These are phyloP conservation scores for Cystoderma amianthinum DNA, from an alignment of 768 basidiomycete species.

Conservation along the genomic window DNA sequence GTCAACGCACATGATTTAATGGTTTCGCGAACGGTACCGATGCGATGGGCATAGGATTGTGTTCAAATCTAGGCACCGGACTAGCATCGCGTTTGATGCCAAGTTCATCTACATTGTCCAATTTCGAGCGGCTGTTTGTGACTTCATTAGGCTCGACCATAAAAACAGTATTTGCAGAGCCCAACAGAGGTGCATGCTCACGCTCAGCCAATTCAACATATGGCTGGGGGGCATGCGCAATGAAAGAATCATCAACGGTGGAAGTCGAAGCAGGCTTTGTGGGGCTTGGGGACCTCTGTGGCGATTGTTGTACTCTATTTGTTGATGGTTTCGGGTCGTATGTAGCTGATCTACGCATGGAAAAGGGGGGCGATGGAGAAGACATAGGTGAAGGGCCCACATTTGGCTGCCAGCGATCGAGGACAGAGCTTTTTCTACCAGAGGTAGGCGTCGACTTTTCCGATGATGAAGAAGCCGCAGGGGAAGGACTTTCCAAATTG, in stretches of 20 bases:
- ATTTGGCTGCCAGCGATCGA: slow-evolving; percentile 64
- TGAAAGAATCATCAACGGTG: too few relatives aligned
- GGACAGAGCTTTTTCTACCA: slow-evolving; percentile 45
- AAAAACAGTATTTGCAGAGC: slow-evolving; percentile 73
- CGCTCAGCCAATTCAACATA: too few relatives aligned
- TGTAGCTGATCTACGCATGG: slow-evolving; percentile 31
- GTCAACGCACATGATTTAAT: slow-evolving; percentile 83
- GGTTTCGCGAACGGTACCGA: slow-evolving; percentile 52
- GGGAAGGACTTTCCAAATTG: slow-evolving; percentile 38
- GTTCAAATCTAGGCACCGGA: slow-evolving; percentile 11
- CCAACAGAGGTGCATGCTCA: slow-evolving; percentile 33
- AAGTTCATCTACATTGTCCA: slow-evolving; percentile 38
- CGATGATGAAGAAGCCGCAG: slow-evolving; percentile 14
- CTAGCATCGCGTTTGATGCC: slow-evolving; percentile 28
- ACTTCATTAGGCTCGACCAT: slow-evolving; percentile 50
- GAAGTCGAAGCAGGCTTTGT: neutral
- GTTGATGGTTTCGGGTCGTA: slow-evolving; percentile 15
- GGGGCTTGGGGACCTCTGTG: neutral
- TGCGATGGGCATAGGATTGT: slow-evolving; percentile 20
- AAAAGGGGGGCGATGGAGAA: slow-evolving; percentile 26
- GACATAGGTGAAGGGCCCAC: slow-evolving; percentile 22
- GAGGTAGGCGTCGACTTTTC: slow-evolving; percentile 22
- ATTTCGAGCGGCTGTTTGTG: slow-evolving; percentile 39
- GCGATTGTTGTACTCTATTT: neutral
- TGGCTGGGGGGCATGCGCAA: too few relatives aligned